Evolutionary conservation across 345 rosid species (phyloP).

Genomic region (Abelmoschus esculentus): DNA sequence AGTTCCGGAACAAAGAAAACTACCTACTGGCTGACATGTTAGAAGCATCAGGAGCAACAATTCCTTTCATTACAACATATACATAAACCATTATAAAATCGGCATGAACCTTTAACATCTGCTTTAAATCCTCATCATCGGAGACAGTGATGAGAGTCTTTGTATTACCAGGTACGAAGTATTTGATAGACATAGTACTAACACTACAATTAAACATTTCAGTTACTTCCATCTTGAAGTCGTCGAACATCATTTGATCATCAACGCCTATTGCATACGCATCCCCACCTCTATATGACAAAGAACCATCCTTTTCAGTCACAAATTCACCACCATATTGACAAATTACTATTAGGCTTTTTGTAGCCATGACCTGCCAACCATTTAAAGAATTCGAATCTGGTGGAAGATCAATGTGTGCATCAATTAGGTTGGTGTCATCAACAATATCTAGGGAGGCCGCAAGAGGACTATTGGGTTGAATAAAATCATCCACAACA

Average conservation of each 20-base stretch:
- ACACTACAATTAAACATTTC: conserved; percentile 49
- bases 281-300: conserved; percentile 53
- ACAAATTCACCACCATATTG: conserved; percentile 54
- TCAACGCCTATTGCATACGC: conserved; percentile 64
- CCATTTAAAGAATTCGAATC: neutral
- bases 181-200: conserved; percentile 48
- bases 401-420: conserved; percentile 1
- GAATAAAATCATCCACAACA: conserved; percentile 29
- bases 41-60: conserved; percentile 46
- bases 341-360: conserved; percentile 62
- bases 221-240: conserved; percentile 56
- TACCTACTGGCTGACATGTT: conserved; percentile 87
- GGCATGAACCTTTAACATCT: conserved; percentile 61
- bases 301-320: conserved; percentile 37
- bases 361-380: conserved; percentile 49
- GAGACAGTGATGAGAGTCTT: conserved; percentile 74
- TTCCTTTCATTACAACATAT: conserved; percentile 52
- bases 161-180: conserved; percentile 78
- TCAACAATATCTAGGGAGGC: conserved; percentile 18
- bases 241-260: conserved; percentile 35
- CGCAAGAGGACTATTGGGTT: no score
- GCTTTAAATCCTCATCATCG: conserved; percentile 51
- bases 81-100: conserved; percentile 46
- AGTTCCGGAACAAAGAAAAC: conserved; percentile 23
- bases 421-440: conserved; percentile 26